Base-by-base conservation (phyloP, 768 basidiomycete species). In the Psilocybe cyanescens region DNA sequence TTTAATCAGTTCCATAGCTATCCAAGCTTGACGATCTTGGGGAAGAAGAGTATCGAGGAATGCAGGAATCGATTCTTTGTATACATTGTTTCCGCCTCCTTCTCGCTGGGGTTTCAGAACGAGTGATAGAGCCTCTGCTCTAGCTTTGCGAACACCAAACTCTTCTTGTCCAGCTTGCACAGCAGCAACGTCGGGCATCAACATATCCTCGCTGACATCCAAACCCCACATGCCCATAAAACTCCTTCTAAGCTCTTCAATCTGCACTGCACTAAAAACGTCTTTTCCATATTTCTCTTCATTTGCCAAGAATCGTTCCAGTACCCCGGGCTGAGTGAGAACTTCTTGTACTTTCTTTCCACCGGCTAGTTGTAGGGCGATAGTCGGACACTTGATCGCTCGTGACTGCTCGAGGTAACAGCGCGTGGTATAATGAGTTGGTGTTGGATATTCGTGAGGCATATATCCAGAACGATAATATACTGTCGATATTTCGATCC, bases 51-150 rank as follows among this genome's bases (percentile, higher is more conserved):
- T 69, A 12, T 88, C 85, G 2, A 99, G 78, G 74, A 94, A 95
- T 0, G 78, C 64, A 0, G 92, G 92, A 52, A 98, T 97, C 51
- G 88, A 86, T 2, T 78, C 78, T 61, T 91, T 91, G 76, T 98
- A 99, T 28, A 99, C 83, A 68, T 99, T 99, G 68, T 98, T 97
- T 7, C 97, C 97, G 0, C 97, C 97, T 1, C 97, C 97, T 78
- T 99, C 97, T n/a, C 96, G 84, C 72, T 99, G 97, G 0, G 97
- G 97, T 73, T 99, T 99, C 51, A 99, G 82, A 2, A 99, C 97
- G 29, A 95, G 85, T 5, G 80, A 76, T 5, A 75, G 71, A 0
- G 87, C 81, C 12, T 77, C 64, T 8, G 75, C 72, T 17, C 81
- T 78, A 0, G 92, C 91, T 48, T 81, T 77, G 28, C 69, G 66